phyloP scores from a whole-genome alignment of 805 yeast species.

The Candida multigemmis region DNA sequence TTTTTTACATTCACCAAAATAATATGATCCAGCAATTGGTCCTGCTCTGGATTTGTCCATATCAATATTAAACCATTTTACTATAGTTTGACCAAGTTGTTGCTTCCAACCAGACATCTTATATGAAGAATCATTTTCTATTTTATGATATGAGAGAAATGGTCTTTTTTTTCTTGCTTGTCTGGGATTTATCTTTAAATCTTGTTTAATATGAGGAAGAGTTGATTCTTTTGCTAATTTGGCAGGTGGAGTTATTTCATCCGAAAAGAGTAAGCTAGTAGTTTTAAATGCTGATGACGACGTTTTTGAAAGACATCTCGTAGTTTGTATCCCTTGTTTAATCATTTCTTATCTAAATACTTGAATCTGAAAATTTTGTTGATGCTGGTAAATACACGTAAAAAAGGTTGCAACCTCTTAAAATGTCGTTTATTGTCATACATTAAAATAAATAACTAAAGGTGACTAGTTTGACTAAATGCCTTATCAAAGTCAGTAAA shows the following conservation, averaged over 20 bases:
- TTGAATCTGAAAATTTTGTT: too few relatives aligned
- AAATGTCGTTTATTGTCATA: too few relatives aligned
- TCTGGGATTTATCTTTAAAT: constrained; percentile 24
- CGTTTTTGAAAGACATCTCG: too few relatives aligned
- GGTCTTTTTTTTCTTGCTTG: constrained; percentile 27
- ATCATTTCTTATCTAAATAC: too few relatives aligned
- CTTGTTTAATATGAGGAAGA: constrained; percentile 28
- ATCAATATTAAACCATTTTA: constrained; percentile 60
- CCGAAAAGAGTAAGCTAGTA: too few relatives aligned
- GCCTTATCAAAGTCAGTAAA: constrained; percentile 46
- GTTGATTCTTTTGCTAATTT: constrained; percentile 30
- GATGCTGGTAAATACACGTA: too few relatives aligned
- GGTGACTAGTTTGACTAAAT: too few relatives aligned
- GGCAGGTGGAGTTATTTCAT: constrained; percentile 15
- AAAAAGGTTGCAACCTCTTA: too few relatives aligned
- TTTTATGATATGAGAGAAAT: constrained; percentile 27
- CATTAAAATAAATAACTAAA: too few relatives aligned
- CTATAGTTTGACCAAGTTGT: constrained; percentile 54
- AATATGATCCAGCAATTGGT: constrained; percentile 84
- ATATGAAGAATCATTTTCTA: constrained; percentile 27
- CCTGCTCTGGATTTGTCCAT: constrained; percentile 93
- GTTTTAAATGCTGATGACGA: too few relatives aligned
- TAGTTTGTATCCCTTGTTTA: too few relatives aligned
- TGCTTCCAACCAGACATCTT: constrained; percentile 27
- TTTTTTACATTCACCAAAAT: constrained; percentile 77